Evolutionary conservation across 495 filamentous ascomycete genomes (phyloP), one percentile per base, ranked within the genome.

Genomic region (Penicillium argentinense): DNA sequence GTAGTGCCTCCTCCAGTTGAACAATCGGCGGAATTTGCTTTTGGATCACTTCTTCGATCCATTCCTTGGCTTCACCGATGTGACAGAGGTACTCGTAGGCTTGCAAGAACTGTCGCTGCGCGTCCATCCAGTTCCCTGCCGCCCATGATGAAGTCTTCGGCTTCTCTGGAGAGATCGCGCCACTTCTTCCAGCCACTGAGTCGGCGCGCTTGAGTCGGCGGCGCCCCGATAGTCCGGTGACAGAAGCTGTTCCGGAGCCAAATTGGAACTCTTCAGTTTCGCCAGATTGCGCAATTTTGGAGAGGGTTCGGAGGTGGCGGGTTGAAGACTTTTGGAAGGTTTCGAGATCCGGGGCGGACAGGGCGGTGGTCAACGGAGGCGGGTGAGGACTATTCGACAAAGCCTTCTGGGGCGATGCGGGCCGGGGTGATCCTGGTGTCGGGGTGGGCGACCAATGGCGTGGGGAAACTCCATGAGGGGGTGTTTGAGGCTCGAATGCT

Each of bases 1-100:
- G 78, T 38, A 99, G 68, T 12, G 87, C 90, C 71, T 99, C 91
- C 61, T 99, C 95, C 2, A 99, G 66, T 59, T 96, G 84, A n/a
- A 99, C 87, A 63, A 97, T 96, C 11, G 93, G 87, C 13, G 95
- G 93, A 29, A 97, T 91, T 19, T 85, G 79, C 50, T 89, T 81
- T 44, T 95, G 81, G 36, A 97, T 92, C 21, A 97, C 81, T 56
- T 91, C 90, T 66, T 97, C 93, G 33, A 99, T 95, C 95, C 95
- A 99, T 65, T 97, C 91, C 63, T 97, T 97, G 36, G 95, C 95
- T 76, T 99, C 95, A 55, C 95, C 95, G 59, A 99, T 97, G 60
- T 99, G 95, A 59, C 95, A 99, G 29, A 99, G 82, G 60, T 99
- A 99, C 65, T 99, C 95, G 61, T 99, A 99, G 8, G 95, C 95